Evolutionary conservation across 768 basidiomycete genomes (phyloP).

Genomic region (Hericium alpestre): DNA sequence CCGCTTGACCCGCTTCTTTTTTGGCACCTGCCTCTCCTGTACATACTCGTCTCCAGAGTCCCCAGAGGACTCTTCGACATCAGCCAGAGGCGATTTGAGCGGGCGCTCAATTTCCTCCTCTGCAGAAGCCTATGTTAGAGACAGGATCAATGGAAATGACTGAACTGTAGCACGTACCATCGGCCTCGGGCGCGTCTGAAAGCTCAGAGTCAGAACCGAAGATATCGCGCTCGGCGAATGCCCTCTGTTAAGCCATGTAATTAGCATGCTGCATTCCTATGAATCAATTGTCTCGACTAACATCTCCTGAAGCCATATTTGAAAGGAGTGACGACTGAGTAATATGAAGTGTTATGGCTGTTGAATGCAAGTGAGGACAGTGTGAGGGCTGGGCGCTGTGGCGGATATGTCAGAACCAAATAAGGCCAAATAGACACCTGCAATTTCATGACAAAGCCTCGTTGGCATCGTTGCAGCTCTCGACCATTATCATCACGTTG

Average conservation of each 20-base stretch:
- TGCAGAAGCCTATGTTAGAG: slow-evolving; percentile 2
- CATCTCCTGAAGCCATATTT: neutral
- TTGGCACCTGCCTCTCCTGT: slow-evolving; percentile 19
- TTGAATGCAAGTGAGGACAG: neutral
- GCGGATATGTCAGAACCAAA: neutral
- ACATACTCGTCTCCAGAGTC: slow-evolving; percentile 48
- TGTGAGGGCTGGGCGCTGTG: neutral
- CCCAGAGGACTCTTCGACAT: slow-evolving; percentile 27
- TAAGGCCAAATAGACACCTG: neutral
- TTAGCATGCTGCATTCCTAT: neutral
- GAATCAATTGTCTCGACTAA: neutral
- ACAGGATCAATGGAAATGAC: neutral
- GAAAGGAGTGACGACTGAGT: no score
- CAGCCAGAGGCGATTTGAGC: slow-evolving; percentile 22
- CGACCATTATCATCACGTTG: no score
- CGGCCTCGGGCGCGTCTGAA: slow-evolving; percentile 66
- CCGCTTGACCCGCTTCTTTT: slow-evolving; percentile 16
- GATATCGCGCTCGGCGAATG: slow-evolving; percentile 51
- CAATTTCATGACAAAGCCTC: no score
- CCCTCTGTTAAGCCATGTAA: neutral
- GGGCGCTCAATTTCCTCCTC: slow-evolving; percentile 34
- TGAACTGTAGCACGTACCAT: slow-evolving; percentile 18
- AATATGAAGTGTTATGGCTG: no score
- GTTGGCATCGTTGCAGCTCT: no score
- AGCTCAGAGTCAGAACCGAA: slow-evolving; percentile 83